Conservation (phyloP, 768 basidiomycete genomes). For the Ramaria sp. region DNA sequence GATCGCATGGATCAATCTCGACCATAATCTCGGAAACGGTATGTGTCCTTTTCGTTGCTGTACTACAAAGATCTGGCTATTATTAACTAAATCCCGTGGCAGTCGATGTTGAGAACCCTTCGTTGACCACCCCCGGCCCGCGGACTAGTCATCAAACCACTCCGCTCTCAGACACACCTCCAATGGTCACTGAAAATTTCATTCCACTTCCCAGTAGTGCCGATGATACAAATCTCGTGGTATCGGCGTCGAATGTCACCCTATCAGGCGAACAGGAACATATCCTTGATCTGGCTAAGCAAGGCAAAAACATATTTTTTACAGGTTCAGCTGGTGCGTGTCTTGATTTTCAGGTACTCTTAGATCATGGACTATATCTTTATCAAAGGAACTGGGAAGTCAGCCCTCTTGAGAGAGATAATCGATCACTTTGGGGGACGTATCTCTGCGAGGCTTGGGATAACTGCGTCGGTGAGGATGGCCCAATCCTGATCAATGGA, state of each 20-base stretch:
- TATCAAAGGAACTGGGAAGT: conserved; percentile 65
- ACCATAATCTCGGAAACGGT: background rate
- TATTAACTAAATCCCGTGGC: background rate
- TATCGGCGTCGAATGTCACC: conserved; percentile 18
- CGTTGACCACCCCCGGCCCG: background rate
- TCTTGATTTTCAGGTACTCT: background rate
- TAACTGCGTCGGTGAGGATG: conserved; percentile 48
- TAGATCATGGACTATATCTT: background rate
- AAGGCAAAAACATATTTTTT: conserved; percentile 66
- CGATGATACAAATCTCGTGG: background rate
- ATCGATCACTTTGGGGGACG: conserved; percentile 36
- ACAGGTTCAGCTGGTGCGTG: conserved; percentile 71
- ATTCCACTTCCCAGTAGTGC: background rate
- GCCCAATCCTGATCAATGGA: background rate
- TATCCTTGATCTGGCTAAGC: conserved; percentile 45
- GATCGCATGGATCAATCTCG: background rate
- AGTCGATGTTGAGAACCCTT: background rate
- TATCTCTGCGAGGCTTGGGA: conserved; percentile 35
- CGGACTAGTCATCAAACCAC: background rate
- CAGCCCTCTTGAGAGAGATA: conserved; percentile 67
- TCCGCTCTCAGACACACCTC: background rate
- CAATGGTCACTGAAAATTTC: background rate
- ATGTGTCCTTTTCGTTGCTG: background rate
- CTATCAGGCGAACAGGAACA: conserved; percentile 44
- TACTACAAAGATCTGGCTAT: background rate